Base-by-base conservation (phyloP, 805 yeast genomes). In the Metschnikowia rubicola region DNA sequence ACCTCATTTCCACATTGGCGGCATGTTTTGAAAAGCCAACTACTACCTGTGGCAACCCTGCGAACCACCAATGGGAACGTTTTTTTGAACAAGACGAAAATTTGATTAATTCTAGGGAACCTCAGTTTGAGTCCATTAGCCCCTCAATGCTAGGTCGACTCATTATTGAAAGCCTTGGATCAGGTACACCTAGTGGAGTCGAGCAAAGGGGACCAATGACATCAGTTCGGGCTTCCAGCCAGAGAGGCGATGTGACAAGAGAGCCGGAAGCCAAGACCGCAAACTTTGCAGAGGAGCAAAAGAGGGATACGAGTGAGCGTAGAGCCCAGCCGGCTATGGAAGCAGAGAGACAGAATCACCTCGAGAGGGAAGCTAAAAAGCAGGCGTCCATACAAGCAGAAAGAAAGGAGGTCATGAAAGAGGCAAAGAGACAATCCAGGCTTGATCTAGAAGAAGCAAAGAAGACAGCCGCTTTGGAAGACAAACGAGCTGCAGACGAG, bases 1-100 rank as follows among this genome's bases (percentile, higher is more conserved):
- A 51, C 39, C 49, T 50, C n/a, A 53, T 53, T 13, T 46, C 53
- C 42, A 38, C 56, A 21, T 37, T 54, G 21, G 45, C 53, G 8
- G 43, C 54, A 26, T 46, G 50, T 31, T 35, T 56, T 26, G 43
- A n/a, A 10, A 32, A 32, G 26, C 26, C 26, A 21, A 7, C 26
- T 21, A 7, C 26, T 21, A 21, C 26, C 26, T 21, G 7, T 21
- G 26, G 26, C 26, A 21, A 21, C 26, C 26, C 26, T 21, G 26
- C 26, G 26, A 21, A 21, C 26, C 26, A 21, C 7, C 26, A 21
- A 21, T 21, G 5, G 26, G 26, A 21, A 21, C 26, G 26, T 21
- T 21, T 21, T 21, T 21, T 21, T 21, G 26, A 21, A 21, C 26
- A 21, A 21, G 26, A 21, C 26, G 7, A 21, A 7, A 7, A 21